A percentile compares a stretch with the other conserved stretches of the same genome.
Evolutionary conservation across 1,284 basidiomycete genomes (phyloP).

Genomic region (Thecaphora frezii): DNA sequence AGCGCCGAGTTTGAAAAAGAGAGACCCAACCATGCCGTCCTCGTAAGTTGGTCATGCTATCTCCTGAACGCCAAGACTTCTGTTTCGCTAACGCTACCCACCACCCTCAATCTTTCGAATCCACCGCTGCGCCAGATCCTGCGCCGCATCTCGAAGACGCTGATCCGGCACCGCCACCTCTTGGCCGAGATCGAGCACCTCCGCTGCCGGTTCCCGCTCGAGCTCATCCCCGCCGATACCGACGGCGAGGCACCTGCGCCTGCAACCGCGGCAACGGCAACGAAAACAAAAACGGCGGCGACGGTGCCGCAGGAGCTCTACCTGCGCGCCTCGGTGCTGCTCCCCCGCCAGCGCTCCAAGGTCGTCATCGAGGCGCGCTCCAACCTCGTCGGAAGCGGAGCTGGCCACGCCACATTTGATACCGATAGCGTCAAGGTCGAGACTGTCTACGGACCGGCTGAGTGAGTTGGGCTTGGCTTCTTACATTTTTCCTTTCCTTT

Average conservation of each 20-base stretch:
- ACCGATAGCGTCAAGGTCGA: slow-evolving; percentile 31
- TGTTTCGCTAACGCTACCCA: no score
- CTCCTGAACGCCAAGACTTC: no score
- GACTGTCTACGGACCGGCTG: slow-evolving; percentile 39
- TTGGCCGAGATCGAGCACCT: slow-evolving; percentile 42
- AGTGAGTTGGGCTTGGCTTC: slow-evolving; percentile 5
- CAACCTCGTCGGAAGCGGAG: slow-evolving; percentile 26
- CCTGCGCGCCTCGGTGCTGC: slow-evolving; percentile 36
- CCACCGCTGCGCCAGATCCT: slow-evolving; percentile 12
- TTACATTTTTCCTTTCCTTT: neutral
- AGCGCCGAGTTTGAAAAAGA: slow-evolving; percentile 18
- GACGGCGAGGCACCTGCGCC: neutral
- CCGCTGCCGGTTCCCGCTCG: slow-evolving; percentile 36
- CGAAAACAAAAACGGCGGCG: slow-evolving; percentile 1
- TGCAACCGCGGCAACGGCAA: neutral
- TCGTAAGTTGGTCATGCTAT: neutral
- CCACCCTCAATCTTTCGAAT: no score
- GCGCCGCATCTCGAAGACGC: slow-evolving; percentile 30
- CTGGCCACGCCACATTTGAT: slow-evolving; percentile 26
- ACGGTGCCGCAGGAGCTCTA: slow-evolving; percentile 14
- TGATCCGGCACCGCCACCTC: slow-evolving; percentile 29
- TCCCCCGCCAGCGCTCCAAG: slow-evolving; percentile 34
- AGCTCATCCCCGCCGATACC: slow-evolving; percentile 7
- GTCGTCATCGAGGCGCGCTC: slow-evolving; percentile 30
- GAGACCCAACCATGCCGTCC: neutral